A percentile compares a stretch with the other conserved stretches of the same genome.
These are phyloP conservation scores for Calonectria hongkongensis DNA, from an alignment of 2,329 filamentous ascomycete species.

Conservation along the genomic window DNA sequence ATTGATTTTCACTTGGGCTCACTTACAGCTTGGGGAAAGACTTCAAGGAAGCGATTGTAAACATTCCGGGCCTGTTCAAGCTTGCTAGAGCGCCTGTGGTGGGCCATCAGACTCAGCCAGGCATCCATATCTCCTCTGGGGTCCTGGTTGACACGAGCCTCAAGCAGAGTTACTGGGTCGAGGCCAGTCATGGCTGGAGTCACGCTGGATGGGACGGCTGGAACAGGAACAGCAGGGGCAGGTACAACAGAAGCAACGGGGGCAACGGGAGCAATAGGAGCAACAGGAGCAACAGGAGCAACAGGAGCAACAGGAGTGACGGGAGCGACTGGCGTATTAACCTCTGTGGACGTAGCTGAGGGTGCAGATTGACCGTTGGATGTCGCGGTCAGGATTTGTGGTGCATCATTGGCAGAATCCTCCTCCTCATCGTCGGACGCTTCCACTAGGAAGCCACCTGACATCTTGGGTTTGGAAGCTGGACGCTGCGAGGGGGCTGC, in stretches of 20 bases:
- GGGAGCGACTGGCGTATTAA: slow-evolving; percentile 43
- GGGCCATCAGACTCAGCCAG: slow-evolving; percentile 90
- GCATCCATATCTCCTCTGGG: slow-evolving; percentile 94
- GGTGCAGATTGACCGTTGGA: slow-evolving; percentile 42
- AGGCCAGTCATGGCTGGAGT: slow-evolving; percentile 65
- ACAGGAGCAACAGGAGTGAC: slow-evolving; percentile 28
- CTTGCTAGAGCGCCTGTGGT: slow-evolving; percentile 88
- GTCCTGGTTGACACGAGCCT: slow-evolving; percentile 94
- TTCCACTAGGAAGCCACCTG: slow-evolving; percentile 76
- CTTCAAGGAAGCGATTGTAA: slow-evolving; percentile 90
- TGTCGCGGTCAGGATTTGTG: slow-evolving; percentile 39
- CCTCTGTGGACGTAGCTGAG: slow-evolving; percentile 50
- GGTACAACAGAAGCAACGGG: slow-evolving; percentile 43
- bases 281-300: slow-evolving; percentile 45
- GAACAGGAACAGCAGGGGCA: slow-evolving; percentile 46
- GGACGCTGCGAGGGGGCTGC: slow-evolving; percentile 55
- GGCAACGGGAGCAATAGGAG: slow-evolving; percentile 39
- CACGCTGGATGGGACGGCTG: slow-evolving; percentile 56
- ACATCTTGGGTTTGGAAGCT: slow-evolving; percentile 73
- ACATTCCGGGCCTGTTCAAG: slow-evolving; percentile 86
- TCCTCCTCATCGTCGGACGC: slow-evolving; percentile 76
- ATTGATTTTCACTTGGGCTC: not conserved
- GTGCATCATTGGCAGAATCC: slow-evolving; percentile 52
- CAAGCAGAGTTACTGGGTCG: slow-evolving; percentile 86
- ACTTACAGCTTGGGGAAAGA: slow-evolving; percentile 95